Evolutionary conservation across 208 protist species (phyloP).

Genomic region (Trypanosoma conorhini): DNA sequence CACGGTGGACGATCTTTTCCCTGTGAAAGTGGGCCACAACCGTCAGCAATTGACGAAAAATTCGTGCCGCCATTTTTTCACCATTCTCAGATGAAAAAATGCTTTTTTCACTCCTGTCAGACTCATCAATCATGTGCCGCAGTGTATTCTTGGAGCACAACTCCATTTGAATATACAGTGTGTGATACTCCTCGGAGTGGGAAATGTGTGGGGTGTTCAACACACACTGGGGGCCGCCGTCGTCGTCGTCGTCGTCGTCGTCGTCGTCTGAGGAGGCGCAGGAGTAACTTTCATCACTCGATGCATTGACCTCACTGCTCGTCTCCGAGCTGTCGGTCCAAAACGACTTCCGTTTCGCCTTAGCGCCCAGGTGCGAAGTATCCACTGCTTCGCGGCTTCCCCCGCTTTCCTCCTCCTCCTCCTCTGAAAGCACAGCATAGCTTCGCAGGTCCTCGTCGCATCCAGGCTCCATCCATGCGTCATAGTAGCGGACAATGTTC

Average conservation of each 20-base stretch:
- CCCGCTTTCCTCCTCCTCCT: constrained; percentile 15
- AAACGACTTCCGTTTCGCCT: neutral
- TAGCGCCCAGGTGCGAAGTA: neutral
- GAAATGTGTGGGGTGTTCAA: constrained; percentile 17
- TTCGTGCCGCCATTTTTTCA: constrained; percentile 53
- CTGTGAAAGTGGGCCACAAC: constrained; percentile 82
- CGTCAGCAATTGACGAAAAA: constrained; percentile 76
- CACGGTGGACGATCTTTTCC: constrained; percentile 79
- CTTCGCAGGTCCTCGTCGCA: constrained; percentile 70
- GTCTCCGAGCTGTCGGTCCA: neutral
- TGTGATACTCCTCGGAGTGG: constrained; percentile 41
- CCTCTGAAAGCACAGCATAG: constrained; percentile 43
- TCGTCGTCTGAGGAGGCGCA: constrained; percentile 28
- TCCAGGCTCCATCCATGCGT: constrained; percentile 88
- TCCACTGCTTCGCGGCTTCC: constrained; percentile 8
- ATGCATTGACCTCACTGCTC: constrained; percentile 12
- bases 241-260: constrained; percentile 32
- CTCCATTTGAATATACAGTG: constrained; percentile 91
- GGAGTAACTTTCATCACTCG: constrained; percentile 1
- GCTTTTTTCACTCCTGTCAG: constrained; percentile 38
- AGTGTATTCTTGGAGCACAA: constrained; percentile 75
- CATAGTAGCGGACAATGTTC: constrained; percentile 90
- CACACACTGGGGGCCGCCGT: constrained; percentile 4
- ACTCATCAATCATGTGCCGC: constrained; percentile 71
- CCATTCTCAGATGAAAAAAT: constrained; percentile 55